These are phyloP conservation scores for Pseudozyma tsukubaensis DNA, from an alignment of 1,284 basidiomycete genomes.

Conservation along the genomic window DNA sequence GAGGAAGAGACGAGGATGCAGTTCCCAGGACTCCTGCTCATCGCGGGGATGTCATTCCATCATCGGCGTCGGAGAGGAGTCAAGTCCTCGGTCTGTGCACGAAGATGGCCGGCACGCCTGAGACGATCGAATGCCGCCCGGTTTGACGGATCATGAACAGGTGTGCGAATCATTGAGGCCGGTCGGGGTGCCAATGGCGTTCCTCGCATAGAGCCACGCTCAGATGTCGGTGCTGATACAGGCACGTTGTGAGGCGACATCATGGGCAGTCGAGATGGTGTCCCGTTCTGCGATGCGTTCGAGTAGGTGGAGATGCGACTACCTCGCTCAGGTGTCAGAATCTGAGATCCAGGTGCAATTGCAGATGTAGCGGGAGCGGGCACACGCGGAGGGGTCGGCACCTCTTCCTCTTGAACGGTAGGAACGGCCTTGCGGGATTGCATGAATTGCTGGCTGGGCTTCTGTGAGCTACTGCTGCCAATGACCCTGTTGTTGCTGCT, in stretches of 20 bases:
- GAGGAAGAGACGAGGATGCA: not conserved
- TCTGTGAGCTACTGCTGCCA: slow-evolving; percentile 8
- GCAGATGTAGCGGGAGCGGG: not conserved
- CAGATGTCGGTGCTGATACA: slow-evolving; percentile 13
- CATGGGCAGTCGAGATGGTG: slow-evolving; percentile 37
- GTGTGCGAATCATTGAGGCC: slow-evolving; percentile 36
- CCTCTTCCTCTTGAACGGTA: slow-evolving; percentile 31
- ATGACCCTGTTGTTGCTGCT: slow-evolving; percentile 4
- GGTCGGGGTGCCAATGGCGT: slow-evolving; percentile 22
- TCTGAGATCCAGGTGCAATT: not conserved
- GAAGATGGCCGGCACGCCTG: slow-evolving; percentile 46
- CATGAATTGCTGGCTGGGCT: slow-evolving; percentile 26
- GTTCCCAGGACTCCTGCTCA: slow-evolving; percentile 18
- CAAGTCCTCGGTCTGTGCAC: slow-evolving; percentile 42
- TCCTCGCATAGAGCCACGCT: slow-evolving; percentile 24
- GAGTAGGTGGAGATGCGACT: slow-evolving; percentile 25
- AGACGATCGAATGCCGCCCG: slow-evolving; percentile 47
- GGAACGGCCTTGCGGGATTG: slow-evolving; percentile 34
- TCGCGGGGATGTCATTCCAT: not conserved
- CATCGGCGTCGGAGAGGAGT: slow-evolving; percentile 39
- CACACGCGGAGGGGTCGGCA: slow-evolving; percentile 17
- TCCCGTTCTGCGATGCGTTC: slow-evolving; percentile 13
- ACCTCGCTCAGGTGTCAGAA: slow-evolving; percentile 12
- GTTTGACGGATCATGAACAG: slow-evolving; percentile 35
- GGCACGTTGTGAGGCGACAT: slow-evolving; percentile 20